Conservation (phyloP, 768 basidiomycete genomes). For the Nidularia sp. region DNA sequence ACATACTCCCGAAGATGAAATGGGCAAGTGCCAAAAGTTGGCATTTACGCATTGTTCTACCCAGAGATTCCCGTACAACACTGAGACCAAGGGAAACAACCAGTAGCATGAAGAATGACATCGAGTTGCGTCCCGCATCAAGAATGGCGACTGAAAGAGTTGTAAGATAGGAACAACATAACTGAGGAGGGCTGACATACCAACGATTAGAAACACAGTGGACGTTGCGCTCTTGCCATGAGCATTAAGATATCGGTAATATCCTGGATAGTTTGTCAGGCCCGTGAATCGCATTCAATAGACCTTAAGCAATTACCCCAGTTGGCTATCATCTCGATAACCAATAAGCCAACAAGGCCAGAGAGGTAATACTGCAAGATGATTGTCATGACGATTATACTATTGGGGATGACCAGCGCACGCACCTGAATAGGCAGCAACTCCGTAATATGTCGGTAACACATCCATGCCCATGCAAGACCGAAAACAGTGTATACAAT, state of each 20-base stretch:
- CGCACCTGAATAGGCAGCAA: slow-evolving; percentile 84
- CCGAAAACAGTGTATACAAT: slow-evolving; percentile 71
- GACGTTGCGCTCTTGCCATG: slow-evolving; percentile 72
- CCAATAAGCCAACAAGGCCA: slow-evolving; percentile 76
- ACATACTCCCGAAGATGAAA: slow-evolving; percentile 90
- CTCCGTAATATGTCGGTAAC: slow-evolving; percentile 76
- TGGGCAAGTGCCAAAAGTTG: slow-evolving; percentile 80
- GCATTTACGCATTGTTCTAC: slow-evolving; percentile 78
- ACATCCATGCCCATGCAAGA: slow-evolving; percentile 77
- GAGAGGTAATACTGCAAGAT: slow-evolving; percentile 80
- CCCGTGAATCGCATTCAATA: not conserved
- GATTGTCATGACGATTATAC: not conserved
- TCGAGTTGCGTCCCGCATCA: slow-evolving; percentile 90
- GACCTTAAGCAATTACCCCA: slow-evolving; percentile 52
- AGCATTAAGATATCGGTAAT: slow-evolving; percentile 93
- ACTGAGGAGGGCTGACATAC: slow-evolving; percentile 33
- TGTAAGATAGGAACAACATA: slow-evolving; percentile 1
- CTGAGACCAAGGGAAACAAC: slow-evolving; percentile 91
- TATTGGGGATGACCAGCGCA: not conserved
- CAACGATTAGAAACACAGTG: slow-evolving; percentile 89
- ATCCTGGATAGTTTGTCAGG: slow-evolving; percentile 43
- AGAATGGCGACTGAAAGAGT: slow-evolving; percentile 78
- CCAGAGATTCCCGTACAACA: slow-evolving; percentile 87
- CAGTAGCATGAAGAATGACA: slow-evolving; percentile 93
- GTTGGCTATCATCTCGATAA: slow-evolving; percentile 92